Conservation (phyloP, 164 flowering plant genomes). For the Piper betle region DNA sequence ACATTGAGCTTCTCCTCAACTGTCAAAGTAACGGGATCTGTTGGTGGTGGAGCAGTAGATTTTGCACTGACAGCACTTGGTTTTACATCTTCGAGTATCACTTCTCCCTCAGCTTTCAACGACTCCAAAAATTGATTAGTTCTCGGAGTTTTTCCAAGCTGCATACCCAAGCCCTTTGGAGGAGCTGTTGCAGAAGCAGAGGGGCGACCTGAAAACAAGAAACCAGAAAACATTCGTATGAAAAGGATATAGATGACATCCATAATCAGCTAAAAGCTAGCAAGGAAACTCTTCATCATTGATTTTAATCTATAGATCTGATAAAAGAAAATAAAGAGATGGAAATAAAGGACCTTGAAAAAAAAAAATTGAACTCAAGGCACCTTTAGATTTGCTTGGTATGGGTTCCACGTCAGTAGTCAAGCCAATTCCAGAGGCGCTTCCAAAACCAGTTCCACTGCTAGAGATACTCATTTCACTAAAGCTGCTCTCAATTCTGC, state of each 20-base stretch:
- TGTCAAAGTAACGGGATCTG: constrained; percentile 76
- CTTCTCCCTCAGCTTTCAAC: constrained; percentile 94
- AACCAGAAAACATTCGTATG: not conserved
- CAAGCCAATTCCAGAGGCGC: constrained; percentile 80
- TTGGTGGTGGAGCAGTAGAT: constrained; percentile 40
- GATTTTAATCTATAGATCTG: not conserved
- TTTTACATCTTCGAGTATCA: constrained; percentile 73
- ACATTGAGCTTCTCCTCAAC: constrained; percentile 85
- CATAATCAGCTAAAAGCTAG: not conserved
- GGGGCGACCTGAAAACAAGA: constrained; percentile 62
- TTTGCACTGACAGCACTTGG: constrained; percentile 44
- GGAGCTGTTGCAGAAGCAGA: constrained; percentile 82
- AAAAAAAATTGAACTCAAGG: not conserved
- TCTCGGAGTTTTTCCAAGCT: constrained; percentile 74
- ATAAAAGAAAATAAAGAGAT: too few species aligned
- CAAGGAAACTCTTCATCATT: not conserved
- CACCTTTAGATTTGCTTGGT: constrained; percentile 11
- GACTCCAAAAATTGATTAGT: constrained; percentile 87
- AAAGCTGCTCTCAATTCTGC: constrained; percentile 72
- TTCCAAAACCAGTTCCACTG: constrained; percentile 67
- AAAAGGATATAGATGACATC: not conserved
- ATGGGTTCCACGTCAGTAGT: constrained; percentile 41
- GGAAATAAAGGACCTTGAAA: not conserved
- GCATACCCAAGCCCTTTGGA: constrained; percentile 87
- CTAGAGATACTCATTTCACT: constrained; percentile 63